Evolutionary conservation across 2,329 filamentous ascomycete genomes (phyloP), one percentile per base, ranked within the genome.

Genomic region (Capronia coronata): DNA sequence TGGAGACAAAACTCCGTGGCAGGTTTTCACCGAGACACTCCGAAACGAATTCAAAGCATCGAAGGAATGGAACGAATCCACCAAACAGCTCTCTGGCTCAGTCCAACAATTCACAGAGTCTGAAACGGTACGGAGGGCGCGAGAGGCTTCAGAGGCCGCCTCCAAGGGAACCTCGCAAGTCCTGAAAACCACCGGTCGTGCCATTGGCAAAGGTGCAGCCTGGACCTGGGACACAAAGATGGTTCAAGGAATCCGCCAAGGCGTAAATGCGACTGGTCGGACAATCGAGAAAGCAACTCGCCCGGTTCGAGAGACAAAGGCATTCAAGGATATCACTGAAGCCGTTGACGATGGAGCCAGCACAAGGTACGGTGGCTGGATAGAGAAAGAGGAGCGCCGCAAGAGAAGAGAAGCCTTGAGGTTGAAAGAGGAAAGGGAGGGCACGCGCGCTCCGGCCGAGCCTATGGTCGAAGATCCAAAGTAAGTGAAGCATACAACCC

Each of bases 11-110:
- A 93, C 91, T 2, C 93, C 93, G 46, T 97, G 93, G 90, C 88
- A 97, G 67, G 93, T 98, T 25, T 98, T 98, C 73, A 87, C 87
- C 64, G 93, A 98, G 65, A 98, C 93, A n/a, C 80, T 98, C 70
- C 82, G 87, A 67, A 78, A 77, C 49, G 93, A 98, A 70, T 94
- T 98, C 72, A 89, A 96, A 69, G 86, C 88, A 45, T 97, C 90
- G 13, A 95, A 97, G 66, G 93, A 98, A 68, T 98, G 93, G 93
- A 95, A 98, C 64, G 93, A 98, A 65, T 94, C 88, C 37, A 98
- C 91, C 35, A 97, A 98, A 73, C 87, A 93, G 59, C 79, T 98
- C 35, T 86, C 87, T 14, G 87, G 87, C 42, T 87, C 86, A 4
- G 88, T 91, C 14, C 85, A 95, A 64, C 83, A 96, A 63, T 93